Conservation (phyloP, 1,139 yeast genomes). For the Yarrowia galli region DNA sequence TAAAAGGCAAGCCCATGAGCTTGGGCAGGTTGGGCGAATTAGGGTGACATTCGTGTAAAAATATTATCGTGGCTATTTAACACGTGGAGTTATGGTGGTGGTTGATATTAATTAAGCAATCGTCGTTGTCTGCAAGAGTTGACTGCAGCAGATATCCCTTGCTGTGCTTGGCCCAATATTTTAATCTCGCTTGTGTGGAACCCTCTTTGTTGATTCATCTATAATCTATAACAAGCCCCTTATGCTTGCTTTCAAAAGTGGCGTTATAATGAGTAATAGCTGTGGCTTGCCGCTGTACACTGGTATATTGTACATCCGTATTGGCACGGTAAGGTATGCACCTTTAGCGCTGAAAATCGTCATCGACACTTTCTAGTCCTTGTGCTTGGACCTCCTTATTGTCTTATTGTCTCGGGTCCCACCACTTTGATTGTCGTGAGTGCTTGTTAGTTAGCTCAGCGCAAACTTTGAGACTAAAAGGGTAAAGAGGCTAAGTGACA, state of each 20-base stretch:
- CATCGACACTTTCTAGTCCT: background rate
- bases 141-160: too few species aligned
- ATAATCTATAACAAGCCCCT: background rate
- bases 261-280: background rate
- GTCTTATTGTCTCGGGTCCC: background rate
- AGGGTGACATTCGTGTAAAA: too few species aligned
- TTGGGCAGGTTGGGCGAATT: too few species aligned
- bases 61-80: too few species aligned
- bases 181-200: background rate
- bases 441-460: too few species aligned
- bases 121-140: too few species aligned
- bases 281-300: too few species aligned
- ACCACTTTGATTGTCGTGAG: background rate
- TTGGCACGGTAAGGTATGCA: too few species aligned
- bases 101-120: too few species aligned
- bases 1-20: background rate
- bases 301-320: too few species aligned
- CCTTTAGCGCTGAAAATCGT: background rate
- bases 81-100: too few species aligned
- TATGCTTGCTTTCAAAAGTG: conserved; percentile 13
- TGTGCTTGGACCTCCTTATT: background rate
- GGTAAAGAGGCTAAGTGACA: background rate
- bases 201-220: background rate
- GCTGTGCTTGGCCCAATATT: too few species aligned
- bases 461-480: background rate